A percentile compares a stretch with the other conserved stretches of the same genome.
Conservation (phyloP, 2,329 filamentous ascomycete genomes). For the Monilinia aucupariae region DNA sequence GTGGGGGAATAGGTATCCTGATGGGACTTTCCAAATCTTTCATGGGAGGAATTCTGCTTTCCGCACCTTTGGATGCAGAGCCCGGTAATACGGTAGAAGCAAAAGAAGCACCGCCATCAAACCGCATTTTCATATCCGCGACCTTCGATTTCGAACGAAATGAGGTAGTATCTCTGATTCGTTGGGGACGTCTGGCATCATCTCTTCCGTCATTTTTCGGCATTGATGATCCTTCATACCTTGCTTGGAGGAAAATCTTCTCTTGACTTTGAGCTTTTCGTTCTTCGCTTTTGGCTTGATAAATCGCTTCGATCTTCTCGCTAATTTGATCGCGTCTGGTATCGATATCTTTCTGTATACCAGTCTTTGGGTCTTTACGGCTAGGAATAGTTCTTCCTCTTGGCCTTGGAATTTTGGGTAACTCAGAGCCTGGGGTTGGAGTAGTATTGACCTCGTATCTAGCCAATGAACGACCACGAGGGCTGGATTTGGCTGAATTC, state of each 20-base stretch:
- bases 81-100: background rate
- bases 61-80: background rate
- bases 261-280: slow-evolving; percentile 5
- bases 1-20: background rate
- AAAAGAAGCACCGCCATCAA: slow-evolving; percentile 21
- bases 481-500: background rate
- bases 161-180: slow-evolving; percentile 1
- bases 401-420: background rate
- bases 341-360: slow-evolving; percentile 3
- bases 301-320: slow-evolving; percentile 28
- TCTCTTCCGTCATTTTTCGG: background rate
- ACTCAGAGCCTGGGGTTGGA: slow-evolving; percentile 1
- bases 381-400: slow-evolving; percentile 9
- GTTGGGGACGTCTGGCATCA: background rate
- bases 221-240: background rate
- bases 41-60: background rate
- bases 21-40: background rate
- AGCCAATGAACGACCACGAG: slow-evolving; percentile 6
- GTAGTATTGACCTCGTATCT: slow-evolving; percentile 12
- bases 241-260: background rate
- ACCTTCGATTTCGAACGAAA: slow-evolving; percentile 21
- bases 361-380: background rate
- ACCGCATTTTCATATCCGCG: slow-evolving; percentile 27
- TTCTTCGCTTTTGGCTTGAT: slow-evolving; percentile 25
- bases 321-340: slow-evolving; percentile 18